Percentiles rank a stretch among this genome's conserved stretches.
Conservation (phyloP, 805 yeast species). For the Starmerella cellae region DNA sequence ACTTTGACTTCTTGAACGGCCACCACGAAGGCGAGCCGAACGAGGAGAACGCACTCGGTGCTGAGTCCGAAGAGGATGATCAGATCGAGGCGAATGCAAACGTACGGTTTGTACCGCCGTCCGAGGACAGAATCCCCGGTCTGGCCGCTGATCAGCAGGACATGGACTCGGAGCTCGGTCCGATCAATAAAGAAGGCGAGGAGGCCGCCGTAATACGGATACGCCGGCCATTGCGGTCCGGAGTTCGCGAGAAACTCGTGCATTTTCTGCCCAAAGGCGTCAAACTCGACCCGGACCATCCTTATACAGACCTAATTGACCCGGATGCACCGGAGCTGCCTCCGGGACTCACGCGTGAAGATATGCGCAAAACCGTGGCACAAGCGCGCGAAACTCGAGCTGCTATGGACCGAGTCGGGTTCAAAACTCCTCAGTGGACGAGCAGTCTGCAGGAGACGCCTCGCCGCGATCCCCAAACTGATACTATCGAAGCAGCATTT, state of each 20-base stretch:
- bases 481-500: too few relatives aligned
- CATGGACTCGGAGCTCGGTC: not conserved
- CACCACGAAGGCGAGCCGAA: not conserved
- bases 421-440: too few relatives aligned
- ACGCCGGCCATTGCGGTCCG: not conserved
- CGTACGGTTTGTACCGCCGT: not conserved
- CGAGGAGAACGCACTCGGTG: not conserved
- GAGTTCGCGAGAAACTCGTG: not conserved
- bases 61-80: not conserved
- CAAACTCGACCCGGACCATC: not conserved
- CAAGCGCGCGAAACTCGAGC: not conserved
- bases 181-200: not conserved
- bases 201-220: not conserved
- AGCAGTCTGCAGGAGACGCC: too few relatives aligned
- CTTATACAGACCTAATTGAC: not conserved
- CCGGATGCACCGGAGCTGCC: not conserved
- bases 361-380: not conserved
- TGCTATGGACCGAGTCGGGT: too few relatives aligned
- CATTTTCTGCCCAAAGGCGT: not conserved
- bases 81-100: not conserved
- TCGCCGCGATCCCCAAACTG: too few relatives aligned
- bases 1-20: constrained; percentile 3
- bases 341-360: not conserved
- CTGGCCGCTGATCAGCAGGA: not conserved
- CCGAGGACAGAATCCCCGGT: not conserved